These are phyloP conservation scores for Yamadazyma triangularis DNA, from an alignment of 1,139 yeast genomes.

Conservation along the genomic window DNA sequence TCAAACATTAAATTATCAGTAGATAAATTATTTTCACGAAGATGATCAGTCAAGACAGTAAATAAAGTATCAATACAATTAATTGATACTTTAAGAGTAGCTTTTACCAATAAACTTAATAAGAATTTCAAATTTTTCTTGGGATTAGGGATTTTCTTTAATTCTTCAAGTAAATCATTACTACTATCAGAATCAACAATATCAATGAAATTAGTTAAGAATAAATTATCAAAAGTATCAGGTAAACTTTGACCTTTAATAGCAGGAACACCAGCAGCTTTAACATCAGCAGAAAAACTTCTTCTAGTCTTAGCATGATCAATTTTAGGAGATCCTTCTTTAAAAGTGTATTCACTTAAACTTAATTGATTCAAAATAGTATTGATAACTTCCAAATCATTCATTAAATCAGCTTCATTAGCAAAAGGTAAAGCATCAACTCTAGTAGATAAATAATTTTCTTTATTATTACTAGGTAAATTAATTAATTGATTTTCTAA, in stretches of 20 bases:
- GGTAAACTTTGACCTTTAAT: slow-evolving; percentile 4
- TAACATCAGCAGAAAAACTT: slow-evolving; percentile 1
- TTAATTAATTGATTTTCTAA: slow-evolving; percentile 9
- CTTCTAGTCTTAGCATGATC: slow-evolving; percentile 1
- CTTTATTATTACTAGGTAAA: slow-evolving; percentile 60
- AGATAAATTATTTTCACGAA: slow-evolving; percentile 13
- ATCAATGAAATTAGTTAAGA: slow-evolving; percentile 20
- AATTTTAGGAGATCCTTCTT: neutral
- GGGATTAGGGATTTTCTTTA: slow-evolving; percentile 18
- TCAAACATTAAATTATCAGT: slow-evolving; percentile 40
- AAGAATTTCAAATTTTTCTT: slow-evolving; percentile 37
- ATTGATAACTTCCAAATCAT: slow-evolving; percentile 53
- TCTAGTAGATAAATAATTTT: slow-evolving; percentile 62
- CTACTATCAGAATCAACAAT: slow-evolving; percentile 44
- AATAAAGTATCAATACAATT: slow-evolving; percentile 57
- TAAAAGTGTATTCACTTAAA: slow-evolving; percentile 13
- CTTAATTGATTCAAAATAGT: slow-evolving; percentile 42
- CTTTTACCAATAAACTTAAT: slow-evolving; percentile 57
- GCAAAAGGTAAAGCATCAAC: slow-evolving; percentile 78
- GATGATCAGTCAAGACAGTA: slow-evolving; percentile 14
- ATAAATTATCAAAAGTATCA: slow-evolving; percentile 27
- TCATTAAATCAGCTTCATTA: slow-evolving; percentile 55
- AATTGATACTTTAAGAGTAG: slow-evolving; percentile 49
- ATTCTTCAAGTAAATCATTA: slow-evolving; percentile 33
- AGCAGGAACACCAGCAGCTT: no score